Evolutionary conservation across 2,329 filamentous ascomycete species (phyloP).

Genomic region (Beauveria bassiana): DNA sequence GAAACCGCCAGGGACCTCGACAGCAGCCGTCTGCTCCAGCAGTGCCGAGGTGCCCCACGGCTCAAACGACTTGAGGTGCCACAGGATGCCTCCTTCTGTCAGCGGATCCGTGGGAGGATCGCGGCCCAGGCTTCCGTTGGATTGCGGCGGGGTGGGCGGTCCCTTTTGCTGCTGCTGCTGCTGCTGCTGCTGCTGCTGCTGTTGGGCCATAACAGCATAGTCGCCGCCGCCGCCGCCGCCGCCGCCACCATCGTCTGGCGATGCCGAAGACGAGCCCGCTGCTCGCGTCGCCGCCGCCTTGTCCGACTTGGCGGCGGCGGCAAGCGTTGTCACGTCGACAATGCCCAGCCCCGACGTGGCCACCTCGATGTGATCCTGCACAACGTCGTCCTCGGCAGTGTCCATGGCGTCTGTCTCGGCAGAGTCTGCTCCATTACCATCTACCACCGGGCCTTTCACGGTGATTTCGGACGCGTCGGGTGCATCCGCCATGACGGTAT

Average conservation of each 20-base stretch:
- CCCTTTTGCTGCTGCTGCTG: constrained; percentile 16
- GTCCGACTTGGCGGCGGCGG: constrained; percentile 13
- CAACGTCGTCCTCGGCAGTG: constrained; percentile 30
- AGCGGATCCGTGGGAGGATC: constrained; percentile 46
- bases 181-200: background rate
- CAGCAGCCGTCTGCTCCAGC: constrained; percentile 48
- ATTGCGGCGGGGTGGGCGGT: constrained; percentile 61
- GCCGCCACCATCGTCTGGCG: constrained; percentile 41
- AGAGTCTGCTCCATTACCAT: constrained; percentile 19
- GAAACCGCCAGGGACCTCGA: constrained; percentile 24
- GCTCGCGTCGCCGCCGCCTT: constrained; percentile 16
- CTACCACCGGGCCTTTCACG: constrained; percentile 27
- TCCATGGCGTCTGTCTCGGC: constrained; percentile 26
- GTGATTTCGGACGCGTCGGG: constrained; percentile 39
- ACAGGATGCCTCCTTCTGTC: constrained; percentile 70
- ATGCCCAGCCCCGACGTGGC: constrained; percentile 33
- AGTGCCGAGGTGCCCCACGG: constrained; percentile 72
- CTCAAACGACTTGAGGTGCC: constrained; percentile 80
- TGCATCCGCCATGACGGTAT: constrained; percentile 46
- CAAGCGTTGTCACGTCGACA: constrained; percentile 14
- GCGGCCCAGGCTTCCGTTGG: constrained; percentile 47
- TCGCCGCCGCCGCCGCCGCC: constrained; percentile 30
- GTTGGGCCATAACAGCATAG: constrained; percentile 24
- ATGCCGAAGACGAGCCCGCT: constrained; percentile 30
- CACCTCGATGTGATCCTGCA: constrained; percentile 36